A percentile compares a stretch with the other conserved stretches of the same genome.
These are phyloP conservation scores for Heterobasidion annosum DNA, from an alignment of 1,284 basidiomycete genomes.

Conservation along the genomic window DNA sequence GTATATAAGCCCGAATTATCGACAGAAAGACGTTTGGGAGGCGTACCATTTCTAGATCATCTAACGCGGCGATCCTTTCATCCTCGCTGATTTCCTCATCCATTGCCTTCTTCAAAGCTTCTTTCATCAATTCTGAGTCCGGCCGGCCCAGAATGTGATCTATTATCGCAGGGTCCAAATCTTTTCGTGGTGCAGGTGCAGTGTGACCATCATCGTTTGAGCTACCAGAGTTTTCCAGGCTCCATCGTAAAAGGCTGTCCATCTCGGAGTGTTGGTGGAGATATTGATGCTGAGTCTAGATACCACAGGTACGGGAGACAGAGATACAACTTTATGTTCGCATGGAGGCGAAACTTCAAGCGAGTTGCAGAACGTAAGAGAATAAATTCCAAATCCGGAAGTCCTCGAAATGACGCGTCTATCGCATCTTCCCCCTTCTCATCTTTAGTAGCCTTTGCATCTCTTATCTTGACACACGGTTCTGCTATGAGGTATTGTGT, in stretches of 20 bases:
- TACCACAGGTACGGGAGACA: too few species aligned
- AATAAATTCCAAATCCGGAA: too few species aligned
- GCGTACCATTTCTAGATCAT: constrained; percentile 91
- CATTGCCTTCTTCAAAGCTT: constrained; percentile 68
- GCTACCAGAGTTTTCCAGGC: constrained; percentile 57
- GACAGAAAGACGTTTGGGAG: neutral
- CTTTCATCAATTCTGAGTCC: constrained; percentile 83
- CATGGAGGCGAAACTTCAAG: too few species aligned
- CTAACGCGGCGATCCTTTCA: constrained; percentile 72
- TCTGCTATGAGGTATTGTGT: too few species aligned
- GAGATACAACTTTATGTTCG: too few species aligned
- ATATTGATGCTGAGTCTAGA: neutral
- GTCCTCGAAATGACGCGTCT: too few species aligned
- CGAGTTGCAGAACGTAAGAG: too few species aligned
- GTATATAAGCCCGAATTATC: constrained; percentile 1
- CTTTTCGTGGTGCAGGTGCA: constrained; percentile 26
- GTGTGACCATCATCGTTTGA: constrained; percentile 20
- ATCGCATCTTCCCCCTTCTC: too few species aligned
- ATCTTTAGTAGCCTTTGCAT: too few species aligned
- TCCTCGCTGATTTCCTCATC: constrained; percentile 56
- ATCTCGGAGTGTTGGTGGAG: constrained; percentile 22
- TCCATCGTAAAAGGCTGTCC: constrained; percentile 72
- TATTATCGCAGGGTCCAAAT: constrained; percentile 73
- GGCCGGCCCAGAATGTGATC: constrained; percentile 83
- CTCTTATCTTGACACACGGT: too few species aligned